Percentiles rank a stretch among this genome's conserved stretches.
Evolutionary conservation across 2,329 filamentous ascomycete species (phyloP).

Genomic region (Penicillium sp.): DNA sequence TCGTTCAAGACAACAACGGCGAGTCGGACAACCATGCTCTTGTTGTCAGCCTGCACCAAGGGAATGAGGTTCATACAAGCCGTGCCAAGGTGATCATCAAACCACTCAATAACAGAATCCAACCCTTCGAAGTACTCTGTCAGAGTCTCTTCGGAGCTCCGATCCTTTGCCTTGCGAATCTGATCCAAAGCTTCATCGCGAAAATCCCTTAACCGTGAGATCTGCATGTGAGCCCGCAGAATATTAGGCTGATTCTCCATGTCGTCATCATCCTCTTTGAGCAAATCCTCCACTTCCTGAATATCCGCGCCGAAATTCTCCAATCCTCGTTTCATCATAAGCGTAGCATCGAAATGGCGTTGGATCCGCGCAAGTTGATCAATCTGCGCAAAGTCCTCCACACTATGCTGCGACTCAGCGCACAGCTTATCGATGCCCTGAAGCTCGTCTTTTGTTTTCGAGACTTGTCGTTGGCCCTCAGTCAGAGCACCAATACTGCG

Average conservation of each 20-base stretch:
- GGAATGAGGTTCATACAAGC: slow-evolving; percentile 88
- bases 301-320: slow-evolving; percentile 82
- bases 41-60: slow-evolving; percentile 80
- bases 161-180: slow-evolving; percentile 73
- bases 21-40: slow-evolving; percentile 83
- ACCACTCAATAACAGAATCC: slow-evolving; percentile 87
- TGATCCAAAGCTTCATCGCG: slow-evolving; percentile 96
- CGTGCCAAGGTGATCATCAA: slow-evolving; percentile 88
- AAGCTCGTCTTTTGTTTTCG: slow-evolving; percentile 95
- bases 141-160: slow-evolving; percentile 73
- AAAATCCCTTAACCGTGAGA: slow-evolving; percentile 89
- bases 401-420: slow-evolving; percentile 95
- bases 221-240: slow-evolving; percentile 82
- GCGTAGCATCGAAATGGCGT: slow-evolving; percentile 89
- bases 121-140: slow-evolving; percentile 85
- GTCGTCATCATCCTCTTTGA: slow-evolving; percentile 80
- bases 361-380: slow-evolving; percentile 57
- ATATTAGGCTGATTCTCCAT: slow-evolving; percentile 89
- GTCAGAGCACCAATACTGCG: slow-evolving; percentile 84
- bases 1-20: slow-evolving; percentile 92
- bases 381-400: slow-evolving; percentile 94
- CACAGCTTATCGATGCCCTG: slow-evolving; percentile 97
- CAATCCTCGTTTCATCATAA: slow-evolving; percentile 88
- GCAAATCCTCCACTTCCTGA: slow-evolving; percentile 70
- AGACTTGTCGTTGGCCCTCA: slow-evolving; percentile 87